These are phyloP conservation scores for Paraphaeosphaeria sporulosa DNA, from an alignment of 2,329 filamentous ascomycete genomes.

Conservation along the genomic window DNA sequence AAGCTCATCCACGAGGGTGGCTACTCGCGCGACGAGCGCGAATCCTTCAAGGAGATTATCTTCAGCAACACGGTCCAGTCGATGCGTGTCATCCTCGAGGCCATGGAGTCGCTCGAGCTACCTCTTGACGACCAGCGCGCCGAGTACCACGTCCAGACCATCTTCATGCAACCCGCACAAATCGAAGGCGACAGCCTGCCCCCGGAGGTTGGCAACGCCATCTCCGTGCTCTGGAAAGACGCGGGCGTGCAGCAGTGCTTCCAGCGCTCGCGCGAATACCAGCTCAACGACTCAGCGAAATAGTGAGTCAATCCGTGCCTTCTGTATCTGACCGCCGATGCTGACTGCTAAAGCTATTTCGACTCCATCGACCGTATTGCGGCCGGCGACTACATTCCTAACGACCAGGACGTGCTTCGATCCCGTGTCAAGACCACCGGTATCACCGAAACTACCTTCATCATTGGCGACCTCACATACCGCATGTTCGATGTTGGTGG, in stretches of 20 bases:
- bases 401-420: constrained; percentile 91
- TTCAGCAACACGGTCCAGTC: constrained; percentile 76
- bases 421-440: constrained; percentile 98
- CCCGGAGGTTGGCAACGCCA: constrained; percentile 92
- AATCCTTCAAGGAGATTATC: constrained; percentile 76
- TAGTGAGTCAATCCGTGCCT: constrained; percentile 70
- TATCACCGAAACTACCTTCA: constrained; percentile 96
- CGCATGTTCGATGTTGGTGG: constrained; percentile 98
- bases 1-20: constrained; percentile 99
- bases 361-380: constrained; percentile 93
- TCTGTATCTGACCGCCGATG: constrained; percentile 13
- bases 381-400: constrained; percentile 90
- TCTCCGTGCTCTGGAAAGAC: constrained; percentile 92
- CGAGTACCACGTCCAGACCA: constrained; percentile 97
- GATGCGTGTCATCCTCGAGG: constrained; percentile 74
- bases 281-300: constrained; percentile 94
- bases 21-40: constrained; percentile 87
- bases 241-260: constrained; percentile 93
- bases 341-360: constrained; percentile 74
- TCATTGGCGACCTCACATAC: constrained; percentile 92
- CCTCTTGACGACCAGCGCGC: constrained; percentile 90
- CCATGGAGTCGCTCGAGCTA: constrained; percentile 74
- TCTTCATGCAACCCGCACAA: constrained; percentile 97
- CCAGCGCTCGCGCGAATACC: constrained; percentile 93
- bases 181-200: constrained; percentile 94